These are phyloP conservation scores for Fusarium irregulare DNA, from an alignment of 2,329 filamentous ascomycete species.

Conservation along the genomic window DNA sequence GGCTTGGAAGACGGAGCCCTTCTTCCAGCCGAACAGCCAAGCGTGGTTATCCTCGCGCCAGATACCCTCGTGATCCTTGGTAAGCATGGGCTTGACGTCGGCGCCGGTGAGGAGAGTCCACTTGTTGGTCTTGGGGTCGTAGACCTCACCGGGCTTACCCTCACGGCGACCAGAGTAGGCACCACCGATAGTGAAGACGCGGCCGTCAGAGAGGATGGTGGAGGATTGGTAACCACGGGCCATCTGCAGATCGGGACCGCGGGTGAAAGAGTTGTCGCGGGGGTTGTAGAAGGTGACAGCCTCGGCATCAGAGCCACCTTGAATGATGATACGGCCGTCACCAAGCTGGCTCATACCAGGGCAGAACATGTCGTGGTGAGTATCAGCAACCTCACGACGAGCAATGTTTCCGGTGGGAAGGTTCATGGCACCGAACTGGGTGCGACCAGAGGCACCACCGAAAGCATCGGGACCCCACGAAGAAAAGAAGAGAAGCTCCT, in stretches of 20 bases:
- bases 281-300: conserved; percentile 62
- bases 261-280: conserved; percentile 52
- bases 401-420: conserved; percentile 23
- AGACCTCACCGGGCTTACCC: conserved; percentile 68
- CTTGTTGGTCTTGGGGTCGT: conserved; percentile 55
- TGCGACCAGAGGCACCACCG: conserved; percentile 30
- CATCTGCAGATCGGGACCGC: conserved; percentile 57
- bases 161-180: conserved; percentile 60
- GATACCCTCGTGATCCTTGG: conserved; percentile 60
- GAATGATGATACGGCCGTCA: conserved; percentile 62
- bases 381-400: conserved; percentile 51
- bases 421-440: conserved; percentile 24
- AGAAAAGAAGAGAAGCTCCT: conserved; percentile 34
- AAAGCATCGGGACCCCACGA: conserved; percentile 33
- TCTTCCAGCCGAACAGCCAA: conserved; percentile 56
- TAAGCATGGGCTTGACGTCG: conserved; percentile 62
- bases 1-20: conserved; percentile 64
- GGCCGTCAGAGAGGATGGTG: conserved; percentile 62
- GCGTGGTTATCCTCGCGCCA: conserved; percentile 56
- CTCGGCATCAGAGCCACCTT: conserved; percentile 63
- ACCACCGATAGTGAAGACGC: conserved; percentile 69
- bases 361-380: conserved; percentile 67
- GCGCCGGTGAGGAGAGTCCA: conserved; percentile 61
- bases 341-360: conserved; percentile 63
- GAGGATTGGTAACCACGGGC: conserved; percentile 65